A percentile compares a stretch with the other conserved stretches of the same genome.
phyloP scores from a whole-genome alignment of 1,139 yeast genomes.

The Kodamaea arcana region DNA sequence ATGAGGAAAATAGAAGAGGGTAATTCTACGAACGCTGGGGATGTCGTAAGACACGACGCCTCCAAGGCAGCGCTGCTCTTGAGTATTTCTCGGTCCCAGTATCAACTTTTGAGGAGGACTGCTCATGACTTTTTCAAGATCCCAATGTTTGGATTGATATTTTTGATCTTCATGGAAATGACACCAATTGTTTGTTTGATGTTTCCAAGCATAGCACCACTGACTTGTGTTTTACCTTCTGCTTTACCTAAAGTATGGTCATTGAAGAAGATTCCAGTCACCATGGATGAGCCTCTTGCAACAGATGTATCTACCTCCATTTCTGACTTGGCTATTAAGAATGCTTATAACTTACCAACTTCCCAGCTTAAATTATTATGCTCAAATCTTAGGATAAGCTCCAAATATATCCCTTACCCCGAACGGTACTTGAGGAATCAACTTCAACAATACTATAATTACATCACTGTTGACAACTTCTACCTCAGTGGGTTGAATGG shows the following conservation, averaged over 20 bases:
- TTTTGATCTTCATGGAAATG: conserved; percentile 56
- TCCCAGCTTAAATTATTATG: conserved; percentile 32
- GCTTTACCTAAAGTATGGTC: conserved; percentile 39
- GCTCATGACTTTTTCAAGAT: conserved; percentile 53
- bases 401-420: conserved; percentile 45
- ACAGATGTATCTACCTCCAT: too few species aligned
- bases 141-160: conserved; percentile 58
- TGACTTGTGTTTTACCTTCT: conserved; percentile 62
- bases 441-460: conserved; percentile 38
- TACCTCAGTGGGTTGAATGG: conserved; percentile 39
- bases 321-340: conserved; percentile 21
- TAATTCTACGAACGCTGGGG: conserved; percentile 14
- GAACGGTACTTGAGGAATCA: conserved; percentile 33
- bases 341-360: conserved; percentile 41
- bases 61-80: conserved; percentile 17
- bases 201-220: conserved; percentile 64
- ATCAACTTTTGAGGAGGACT: conserved; percentile 55
- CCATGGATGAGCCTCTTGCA: conserved; percentile 3
- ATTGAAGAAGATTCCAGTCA: conserved; percentile 4
- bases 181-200: conserved; percentile 58
- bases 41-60: conserved; percentile 17
- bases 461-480: conserved; percentile 49
- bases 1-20: conserved; percentile 27
- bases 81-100: conserved; percentile 49
- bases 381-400: conserved; percentile 33